Evolutionary conservation across 2,329 filamentous ascomycete species (phyloP), one percentile per base, ranked within the genome.

Genomic region (Lasiodiplodia theobromae): DNA sequence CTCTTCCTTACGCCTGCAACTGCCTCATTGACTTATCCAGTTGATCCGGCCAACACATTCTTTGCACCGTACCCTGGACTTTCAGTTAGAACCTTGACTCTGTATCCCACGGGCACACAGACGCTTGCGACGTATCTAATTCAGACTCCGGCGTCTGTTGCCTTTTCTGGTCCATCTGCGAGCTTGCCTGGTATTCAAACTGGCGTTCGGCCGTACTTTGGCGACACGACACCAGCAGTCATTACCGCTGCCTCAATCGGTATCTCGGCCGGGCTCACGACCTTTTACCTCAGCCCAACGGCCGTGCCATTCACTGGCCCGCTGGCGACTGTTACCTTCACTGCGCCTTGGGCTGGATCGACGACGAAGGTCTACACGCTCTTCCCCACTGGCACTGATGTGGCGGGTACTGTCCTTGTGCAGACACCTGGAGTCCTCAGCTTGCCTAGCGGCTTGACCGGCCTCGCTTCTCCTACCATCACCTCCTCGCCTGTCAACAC

Each of bases 1-100:
- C 38, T 62, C 10, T 11, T 23, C 16, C 57, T 62, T 23, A 49
- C 38, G 11, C 57, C 57, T 11, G 57, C 57, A 3, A 62, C 38
- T 31, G 63, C 8, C 7, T 21, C 34, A 8, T 34, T 31, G 25
- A 54, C 51, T 3, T 28, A 31, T 23, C 37, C 63, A n/a, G 16
- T 62, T 12, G 57, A 62, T 7, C 57, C 57, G 12, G 3, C 10
- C 10, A 62, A 62, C 34, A 58, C 54, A 5, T 40, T 58, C n/a
- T 21, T 16, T n/a, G 54, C 54, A 8, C 44, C 62, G 16, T 65
- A 65, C 14, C 25, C 31, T 7, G 62, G 62, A 31, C 12, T 11
- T 10, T 14, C 31, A 1, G 14, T 47, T 3, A 23, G 18, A 3
- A 65, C 62, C 21, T 40, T 53, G n/a, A 65, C 62, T 5, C 7